Percentiles rank a stretch among this genome's conserved stretches.
Evolutionary conservation across 176 grass and related monocot species (phyloP).

Genomic region (Triticum urartu): DNA sequence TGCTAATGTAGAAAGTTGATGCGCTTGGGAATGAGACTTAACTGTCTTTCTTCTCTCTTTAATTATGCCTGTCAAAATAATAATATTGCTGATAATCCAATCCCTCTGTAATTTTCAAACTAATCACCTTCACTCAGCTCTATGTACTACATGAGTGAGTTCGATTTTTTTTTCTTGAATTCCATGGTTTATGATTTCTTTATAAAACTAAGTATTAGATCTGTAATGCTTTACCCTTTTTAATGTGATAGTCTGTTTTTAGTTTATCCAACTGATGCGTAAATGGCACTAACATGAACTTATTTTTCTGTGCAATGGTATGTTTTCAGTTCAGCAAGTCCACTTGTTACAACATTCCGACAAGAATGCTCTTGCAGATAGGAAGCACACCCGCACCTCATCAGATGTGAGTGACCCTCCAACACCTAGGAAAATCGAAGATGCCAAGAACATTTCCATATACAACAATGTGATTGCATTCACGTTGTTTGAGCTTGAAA

Average conservation of each 20-base stretch:
- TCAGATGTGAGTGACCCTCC: slow-evolving; percentile 81
- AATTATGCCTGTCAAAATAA: not conserved
- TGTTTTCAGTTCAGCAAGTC: slow-evolving; percentile 78
- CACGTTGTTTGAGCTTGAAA: slow-evolving; percentile 96
- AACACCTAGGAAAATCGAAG: slow-evolving; percentile 77
- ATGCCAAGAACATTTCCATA: slow-evolving; percentile 88
- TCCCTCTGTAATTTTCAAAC: not conserved
- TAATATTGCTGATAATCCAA: not conserved
- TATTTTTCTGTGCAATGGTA: slow-evolving; percentile 22
- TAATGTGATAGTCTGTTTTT: not conserved
- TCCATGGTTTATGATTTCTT: not conserved
- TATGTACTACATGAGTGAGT: not conserved
- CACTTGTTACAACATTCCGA: slow-evolving; percentile 78
- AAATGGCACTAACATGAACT: slow-evolving; percentile 1
- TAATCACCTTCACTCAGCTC: not conserved
- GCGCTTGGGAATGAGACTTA: not conserved
- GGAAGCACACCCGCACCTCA: slow-evolving; percentile 59
- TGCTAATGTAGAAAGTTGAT: not conserved
- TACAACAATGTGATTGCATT: slow-evolving; percentile 95
- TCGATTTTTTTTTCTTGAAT: not conserved
- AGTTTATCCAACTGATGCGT: not conserved
- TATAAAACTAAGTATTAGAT: not conserved
- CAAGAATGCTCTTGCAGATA: slow-evolving; percentile 58
- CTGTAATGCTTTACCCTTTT: not conserved
- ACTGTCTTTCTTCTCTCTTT: not conserved